phyloP scores from a whole-genome alignment of 208 protist genomes.

The Acanthamoeba royreba region DNA sequence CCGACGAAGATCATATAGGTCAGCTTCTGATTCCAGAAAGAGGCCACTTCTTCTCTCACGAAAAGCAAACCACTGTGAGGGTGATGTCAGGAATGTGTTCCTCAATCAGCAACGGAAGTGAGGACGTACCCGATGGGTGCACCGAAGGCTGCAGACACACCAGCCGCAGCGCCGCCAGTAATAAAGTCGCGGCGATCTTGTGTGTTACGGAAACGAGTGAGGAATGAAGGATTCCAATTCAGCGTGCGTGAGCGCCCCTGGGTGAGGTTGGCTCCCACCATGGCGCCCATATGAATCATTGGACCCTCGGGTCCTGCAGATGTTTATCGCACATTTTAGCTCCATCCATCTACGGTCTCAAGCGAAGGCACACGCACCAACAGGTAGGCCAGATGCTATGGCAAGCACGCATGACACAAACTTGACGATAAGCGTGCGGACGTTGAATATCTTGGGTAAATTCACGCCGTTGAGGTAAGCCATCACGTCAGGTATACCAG shows the following conservation, averaged over 20 bases:
- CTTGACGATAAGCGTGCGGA: slow-evolving; percentile 84
- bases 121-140: slow-evolving; percentile 85
- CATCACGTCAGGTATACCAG: slow-evolving; percentile 83
- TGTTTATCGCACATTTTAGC: background rate
- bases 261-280: slow-evolving; percentile 88
- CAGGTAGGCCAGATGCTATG: slow-evolving; percentile 87
- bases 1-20: slow-evolving; percentile 92
- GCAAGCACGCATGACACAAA: slow-evolving; percentile 84
- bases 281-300: slow-evolving; percentile 94
- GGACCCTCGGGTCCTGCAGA: slow-evolving; percentile 86
- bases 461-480: slow-evolving; percentile 91
- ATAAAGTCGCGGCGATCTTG: slow-evolving; percentile 23
- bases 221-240: slow-evolving; percentile 64
- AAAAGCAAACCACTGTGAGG: slow-evolving; percentile 87
- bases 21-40: slow-evolving; percentile 88
- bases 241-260: slow-evolving; percentile 87
- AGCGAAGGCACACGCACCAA: slow-evolving; percentile 62
- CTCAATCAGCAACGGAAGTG: background rate
- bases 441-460: slow-evolving; percentile 86
- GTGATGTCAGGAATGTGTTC: background rate
- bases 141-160: slow-evolving; percentile 93
- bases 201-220: slow-evolving; percentile 48
- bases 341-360: background rate
- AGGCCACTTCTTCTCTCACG: slow-evolving; percentile 91
- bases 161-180: slow-evolving; percentile 84